Base-by-base conservation (phyloP, 208 protist species). In the Crithidia sp. region DNA sequence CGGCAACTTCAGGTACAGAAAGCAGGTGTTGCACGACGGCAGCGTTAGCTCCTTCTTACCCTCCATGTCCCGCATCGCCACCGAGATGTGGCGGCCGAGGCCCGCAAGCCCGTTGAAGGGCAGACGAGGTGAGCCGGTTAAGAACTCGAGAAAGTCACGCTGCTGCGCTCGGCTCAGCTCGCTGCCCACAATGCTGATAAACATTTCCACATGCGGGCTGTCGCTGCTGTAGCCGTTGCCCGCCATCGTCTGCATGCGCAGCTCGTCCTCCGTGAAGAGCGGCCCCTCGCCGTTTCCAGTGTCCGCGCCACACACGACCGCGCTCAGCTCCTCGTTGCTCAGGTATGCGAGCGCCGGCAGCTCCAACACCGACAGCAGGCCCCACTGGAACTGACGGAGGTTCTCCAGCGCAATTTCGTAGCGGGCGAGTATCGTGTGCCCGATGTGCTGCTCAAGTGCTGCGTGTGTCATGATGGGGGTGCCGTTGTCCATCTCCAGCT, bases 21-120 rank as follows among this genome's bases (percentile, higher is more conserved):
- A 97, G 74, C 94, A 97, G 3, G 94, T 97, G 74, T 94, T 97
- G 74, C 90, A 95, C 3, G 94, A 97, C 0, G 94, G 94, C 19
- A 97, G 81, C 44, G 85, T 94, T 45, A 88, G 79, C 77, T 95
- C 86, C 4, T 76, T 79, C 7, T 55, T 49, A 36, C 66, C 79
- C 36, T 94, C 93, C 73, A 97, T 80, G 17, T 95, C 90, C 69
- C 95, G 95, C 66, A 84, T 82, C 53, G 91, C 93, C 17, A 97
- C 87, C 0, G 87, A 92, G 56, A 97, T 95, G 66, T 84, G 89
- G 13, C 87, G 76, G 2, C 82, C 88, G 10, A 97, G 77, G 0
- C 93, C 86, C 0, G 57, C 71, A 12, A 98, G 68, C 2, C 94
- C 94, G 60, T 93, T 93, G 4, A 91, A 60, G 4, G 95, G 95